These are phyloP conservation scores for Drosera capensis DNA, from an alignment of 148 eudicot species.

Conservation along the genomic window DNA sequence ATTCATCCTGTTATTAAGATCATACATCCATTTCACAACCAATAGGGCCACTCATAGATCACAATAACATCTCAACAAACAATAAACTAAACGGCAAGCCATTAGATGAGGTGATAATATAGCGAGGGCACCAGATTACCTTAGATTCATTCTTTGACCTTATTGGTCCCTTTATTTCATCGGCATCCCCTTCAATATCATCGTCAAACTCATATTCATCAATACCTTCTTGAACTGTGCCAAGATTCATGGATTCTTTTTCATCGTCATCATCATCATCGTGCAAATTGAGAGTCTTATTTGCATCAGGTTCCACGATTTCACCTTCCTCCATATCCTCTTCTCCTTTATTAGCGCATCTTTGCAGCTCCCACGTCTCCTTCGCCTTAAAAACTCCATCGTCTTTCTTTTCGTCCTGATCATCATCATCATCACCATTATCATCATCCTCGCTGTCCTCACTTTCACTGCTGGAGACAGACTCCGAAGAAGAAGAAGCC, in stretches of 20 bases:
- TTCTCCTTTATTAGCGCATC: constrained; percentile 4
- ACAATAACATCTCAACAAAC: too few relatives aligned
- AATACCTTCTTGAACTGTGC: too few relatives aligned
- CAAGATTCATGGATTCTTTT: too few relatives aligned
- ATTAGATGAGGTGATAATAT: neutral
- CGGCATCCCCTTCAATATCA: constrained; percentile 30
- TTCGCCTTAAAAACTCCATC: constrained; percentile 8
- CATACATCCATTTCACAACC: too few relatives aligned
- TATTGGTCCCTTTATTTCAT: constrained; percentile 36
- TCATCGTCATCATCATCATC: constrained; percentile 23
- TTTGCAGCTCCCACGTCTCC: constrained; percentile 5
- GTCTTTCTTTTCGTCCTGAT: constrained; percentile 7
- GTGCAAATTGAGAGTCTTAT: constrained; percentile 40
- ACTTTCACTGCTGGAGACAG: constrained; percentile 39
- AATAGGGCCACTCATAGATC: too few relatives aligned
- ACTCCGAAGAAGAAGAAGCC: constrained; percentile 20
- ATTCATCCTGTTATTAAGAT: too few relatives aligned
- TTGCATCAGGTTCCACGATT: constrained; percentile 42
- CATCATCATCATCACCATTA: constrained; percentile 14
- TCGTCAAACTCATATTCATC: constrained; percentile 21
- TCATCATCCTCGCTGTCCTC: constrained; percentile 19
- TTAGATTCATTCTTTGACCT: constrained; percentile 56
- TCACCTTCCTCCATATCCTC: constrained; percentile 67
- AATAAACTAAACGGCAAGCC: too few relatives aligned
- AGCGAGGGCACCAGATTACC: constrained; percentile 19